Evolutionary conservation across 305 asterid species (phyloP).

Genomic region (Fraxinus paxiana): DNA sequence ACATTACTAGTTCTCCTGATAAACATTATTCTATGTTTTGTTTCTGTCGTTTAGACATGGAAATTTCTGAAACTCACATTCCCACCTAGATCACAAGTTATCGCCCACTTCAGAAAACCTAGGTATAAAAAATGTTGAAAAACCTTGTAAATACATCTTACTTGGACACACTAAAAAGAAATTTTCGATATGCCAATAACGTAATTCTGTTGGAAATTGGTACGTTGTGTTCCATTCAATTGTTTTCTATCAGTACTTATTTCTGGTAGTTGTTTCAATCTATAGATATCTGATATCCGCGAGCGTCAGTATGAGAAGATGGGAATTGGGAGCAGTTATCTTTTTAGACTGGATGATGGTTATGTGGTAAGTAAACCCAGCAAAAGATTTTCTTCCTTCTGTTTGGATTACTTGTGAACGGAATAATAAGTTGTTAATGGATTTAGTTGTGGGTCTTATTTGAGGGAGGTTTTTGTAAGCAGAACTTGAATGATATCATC

Average conservation of each 20-base stretch:
- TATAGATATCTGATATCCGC: slow-evolving; percentile 89
- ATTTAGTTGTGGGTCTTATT: background rate
- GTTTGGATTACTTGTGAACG: slow-evolving; percentile 18
- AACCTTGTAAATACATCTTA: background rate
- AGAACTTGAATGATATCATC: background rate
- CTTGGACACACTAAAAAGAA: background rate
- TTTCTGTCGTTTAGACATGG: background rate
- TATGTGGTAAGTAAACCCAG: slow-evolving; percentile 67
- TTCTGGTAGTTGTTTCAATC: slow-evolving; percentile 4
- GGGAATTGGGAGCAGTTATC: slow-evolving; percentile 99
- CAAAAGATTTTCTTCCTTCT: slow-evolving; percentile 13
- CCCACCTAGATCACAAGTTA: background rate
- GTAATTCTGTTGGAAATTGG: background rate
- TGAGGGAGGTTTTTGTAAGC: background rate
- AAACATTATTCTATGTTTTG: background rate
- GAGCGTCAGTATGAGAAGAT: slow-evolving; percentile 84
- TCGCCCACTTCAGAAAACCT: background rate
- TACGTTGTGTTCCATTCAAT: background rate
- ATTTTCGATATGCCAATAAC: background rate
- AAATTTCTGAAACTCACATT: background rate
- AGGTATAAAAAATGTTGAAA: background rate
- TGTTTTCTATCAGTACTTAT: background rate
- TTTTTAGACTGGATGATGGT: slow-evolving; percentile 97
- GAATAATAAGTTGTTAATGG: background rate
- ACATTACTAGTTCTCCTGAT: background rate